A percentile compares a stretch with the other conserved stretches of the same genome.
phyloP scores from a whole-genome alignment of 2,329 filamentous ascomycete species.

The Sarocladium strictum region DNA sequence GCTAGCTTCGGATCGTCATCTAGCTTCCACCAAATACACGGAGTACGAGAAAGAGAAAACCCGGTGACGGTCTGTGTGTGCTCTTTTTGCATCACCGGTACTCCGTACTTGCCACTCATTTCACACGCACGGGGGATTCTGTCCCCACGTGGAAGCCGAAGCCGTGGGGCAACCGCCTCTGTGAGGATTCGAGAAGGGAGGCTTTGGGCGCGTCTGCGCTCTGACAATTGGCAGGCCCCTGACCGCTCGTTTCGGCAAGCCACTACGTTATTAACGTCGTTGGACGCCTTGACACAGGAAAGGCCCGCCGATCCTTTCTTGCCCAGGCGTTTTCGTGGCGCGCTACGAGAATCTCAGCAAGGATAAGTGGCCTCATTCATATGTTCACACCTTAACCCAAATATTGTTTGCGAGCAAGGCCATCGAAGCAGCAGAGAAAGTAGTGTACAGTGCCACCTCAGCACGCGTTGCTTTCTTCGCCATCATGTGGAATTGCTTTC shows the following conservation, averaged over 20 bases:
- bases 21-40: background rate
- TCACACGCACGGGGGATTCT: background rate
- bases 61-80: background rate
- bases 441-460: no score
- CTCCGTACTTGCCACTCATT: background rate
- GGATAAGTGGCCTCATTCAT: constrained; percentile 2
- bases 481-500: no score
- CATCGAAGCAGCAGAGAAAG: no score
- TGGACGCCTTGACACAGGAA: background rate
- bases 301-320: background rate
- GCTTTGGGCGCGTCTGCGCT: background rate
- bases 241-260: constrained; percentile 4
- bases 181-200: constrained; percentile 4
- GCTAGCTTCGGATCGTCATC: background rate
- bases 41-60: background rate
- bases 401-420: no score
- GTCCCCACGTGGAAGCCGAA: background rate
- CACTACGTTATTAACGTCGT: background rate
- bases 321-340: background rate
- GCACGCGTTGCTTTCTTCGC: no score
- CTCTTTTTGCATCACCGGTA: background rate
- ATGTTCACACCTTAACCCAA: background rate
- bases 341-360: background rate
- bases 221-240: background rate
- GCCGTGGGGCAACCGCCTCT: background rate